Evolutionary conservation across 2,329 filamentous ascomycete genomes (phyloP), one percentile per base, ranked within the genome.

Genomic region (Ceratocystis harringtonii): DNA sequence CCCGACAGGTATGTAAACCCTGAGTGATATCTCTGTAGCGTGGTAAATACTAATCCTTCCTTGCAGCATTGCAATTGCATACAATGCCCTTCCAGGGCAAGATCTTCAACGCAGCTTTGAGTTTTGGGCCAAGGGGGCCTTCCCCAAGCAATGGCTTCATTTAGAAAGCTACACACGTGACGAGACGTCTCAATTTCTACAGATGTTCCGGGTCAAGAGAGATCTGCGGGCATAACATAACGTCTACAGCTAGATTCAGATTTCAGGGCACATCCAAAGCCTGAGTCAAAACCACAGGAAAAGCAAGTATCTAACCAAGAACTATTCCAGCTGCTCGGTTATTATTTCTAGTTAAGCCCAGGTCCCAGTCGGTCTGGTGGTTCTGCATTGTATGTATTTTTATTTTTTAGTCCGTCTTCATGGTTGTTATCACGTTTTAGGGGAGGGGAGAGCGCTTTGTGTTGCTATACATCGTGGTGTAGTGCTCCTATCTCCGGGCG

Each of bases 71-170:
- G 90, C 86, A 17, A 82, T 86, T 30, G 79, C 90, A 67, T 90
- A 89, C 74, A 94, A 92, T 70, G 86, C 84, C 8, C 80, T 90
- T 2, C 84, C 83, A 1, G 83, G 81, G 66, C 80, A 81, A 67
- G 79, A 81, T 63, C 80, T 84, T 70, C 90, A 94, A 73, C 77
- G 80, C 4, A 78, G 84, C 45, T 86, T 95, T 66, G 85, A 91
- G 72, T 77, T 80, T 17, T 96, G 90, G 90, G 87, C 87, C 1
- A 81, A 81, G 70, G 75, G 81, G 61, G 79, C 81, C 55, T 90
- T 89, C 73, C 84, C 88, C 0, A 78, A 81, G 8, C 76, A 82
- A 5, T 96, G 90, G 91, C 76, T 76, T 10, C 79, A 86, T 69
- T 73, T 95, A 68, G 80, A 83, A 70, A 78, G 78, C 69, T 77